Evolutionary conservation across 23 red algal genomes (phyloP).

Genomic region (Gracilaria vermiculophylla): DNA sequence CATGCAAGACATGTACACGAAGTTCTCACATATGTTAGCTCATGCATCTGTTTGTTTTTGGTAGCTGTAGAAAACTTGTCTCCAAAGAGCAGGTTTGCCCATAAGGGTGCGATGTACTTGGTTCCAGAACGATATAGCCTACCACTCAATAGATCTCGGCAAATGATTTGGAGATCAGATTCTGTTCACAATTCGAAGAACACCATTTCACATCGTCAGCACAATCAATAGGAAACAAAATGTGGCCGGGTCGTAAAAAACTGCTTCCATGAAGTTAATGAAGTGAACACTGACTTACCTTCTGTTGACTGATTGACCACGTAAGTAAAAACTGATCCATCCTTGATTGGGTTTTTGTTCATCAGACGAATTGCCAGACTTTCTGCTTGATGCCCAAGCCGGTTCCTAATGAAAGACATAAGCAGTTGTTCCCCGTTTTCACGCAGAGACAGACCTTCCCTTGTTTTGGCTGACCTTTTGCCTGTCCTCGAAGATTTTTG

Average conservation of each 20-base stretch:
- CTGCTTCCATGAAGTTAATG: background rate
- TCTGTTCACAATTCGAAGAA: background rate
- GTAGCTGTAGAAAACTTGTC: constrained; percentile 12
- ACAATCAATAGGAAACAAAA: background rate
- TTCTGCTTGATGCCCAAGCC: constrained; percentile 37
- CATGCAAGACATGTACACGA: constrained; percentile 52
- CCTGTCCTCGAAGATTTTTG: constrained; percentile 11
- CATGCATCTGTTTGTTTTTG: constrained; percentile 46
- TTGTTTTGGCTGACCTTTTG: background rate
- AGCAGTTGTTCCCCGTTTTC: constrained; percentile 50
- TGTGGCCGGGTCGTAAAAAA: too few species aligned
- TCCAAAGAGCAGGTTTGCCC: constrained; percentile 55
- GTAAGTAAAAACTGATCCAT: constrained; percentile 28
- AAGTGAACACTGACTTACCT: constrained; percentile 15
- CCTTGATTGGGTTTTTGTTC: constrained; percentile 69
- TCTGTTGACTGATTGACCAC: constrained; percentile 58
- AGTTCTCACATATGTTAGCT: constrained; percentile 57
- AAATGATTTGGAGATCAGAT: constrained; percentile 59
- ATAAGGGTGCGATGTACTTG: constrained; percentile 23
- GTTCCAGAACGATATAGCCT: constrained; percentile 49
- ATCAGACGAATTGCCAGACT: constrained; percentile 39
- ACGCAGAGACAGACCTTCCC: background rate
- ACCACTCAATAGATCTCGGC: constrained; percentile 38
- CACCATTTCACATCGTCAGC: background rate
- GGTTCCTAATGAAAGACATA: constrained; percentile 46